A percentile compares a stretch with the other conserved stretches of the same genome.
Conservation (phyloP, 441 rosid genomes). For the Gossypium gossypioides region DNA sequence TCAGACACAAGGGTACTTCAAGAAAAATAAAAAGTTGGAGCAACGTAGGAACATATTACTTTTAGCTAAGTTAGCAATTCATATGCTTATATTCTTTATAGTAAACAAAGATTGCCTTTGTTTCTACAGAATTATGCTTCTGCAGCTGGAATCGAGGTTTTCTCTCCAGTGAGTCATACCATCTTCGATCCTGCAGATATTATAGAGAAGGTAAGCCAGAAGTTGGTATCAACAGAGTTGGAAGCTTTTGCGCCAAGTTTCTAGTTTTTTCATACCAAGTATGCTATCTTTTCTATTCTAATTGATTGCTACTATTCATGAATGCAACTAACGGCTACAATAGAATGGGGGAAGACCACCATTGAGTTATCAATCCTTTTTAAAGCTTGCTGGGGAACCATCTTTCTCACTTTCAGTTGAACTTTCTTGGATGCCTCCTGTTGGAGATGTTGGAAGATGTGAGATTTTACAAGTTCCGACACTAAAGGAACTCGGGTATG, state of each 20-base stretch:
- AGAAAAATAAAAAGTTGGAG: background rate
- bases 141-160: conserved; percentile 58
- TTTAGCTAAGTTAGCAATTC: background rate
- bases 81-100: background rate
- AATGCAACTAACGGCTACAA: background rate
- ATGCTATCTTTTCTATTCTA: conserved; percentile 9
- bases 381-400: conserved; percentile 84
- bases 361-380: conserved; percentile 67
- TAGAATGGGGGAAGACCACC: conserved; percentile 92
- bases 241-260: background rate
- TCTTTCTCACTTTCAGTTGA: conserved; percentile 37
- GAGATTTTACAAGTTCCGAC: conserved; percentile 58
- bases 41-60: background rate
- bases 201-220: conserved; percentile 43
- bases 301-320: background rate
- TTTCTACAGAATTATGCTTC: conserved; percentile 49
- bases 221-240: background rate
- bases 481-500: conserved; percentile 60
- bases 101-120: background rate
- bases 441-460: conserved; percentile 50
- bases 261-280: background rate
- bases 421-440: conserved; percentile 53
- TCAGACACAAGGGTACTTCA: background rate
- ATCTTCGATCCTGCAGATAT: conserved; percentile 70
- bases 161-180: conserved; percentile 85